Evolutionary conservation across 2,329 filamentous ascomycete species (phyloP).

Genomic region (Dothideomycetidae sp.): DNA sequence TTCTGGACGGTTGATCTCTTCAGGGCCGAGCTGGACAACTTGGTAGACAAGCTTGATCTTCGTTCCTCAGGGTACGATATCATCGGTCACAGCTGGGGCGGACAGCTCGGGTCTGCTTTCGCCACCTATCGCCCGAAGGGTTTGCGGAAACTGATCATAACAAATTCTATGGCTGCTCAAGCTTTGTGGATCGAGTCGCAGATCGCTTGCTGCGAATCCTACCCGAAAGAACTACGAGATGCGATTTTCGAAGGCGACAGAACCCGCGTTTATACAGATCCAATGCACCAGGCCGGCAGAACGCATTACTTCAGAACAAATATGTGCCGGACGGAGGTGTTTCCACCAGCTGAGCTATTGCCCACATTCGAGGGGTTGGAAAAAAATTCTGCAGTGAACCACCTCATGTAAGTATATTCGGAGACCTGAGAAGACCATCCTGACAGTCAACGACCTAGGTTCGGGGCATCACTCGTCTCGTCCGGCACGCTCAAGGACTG

Average conservation of each 20-base stretch:
- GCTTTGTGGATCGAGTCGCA: too few relatives aligned
- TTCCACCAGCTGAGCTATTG: constrained; percentile 9
- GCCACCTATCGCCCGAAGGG: constrained; percentile 25
- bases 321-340: constrained; percentile 11
- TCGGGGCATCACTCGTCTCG: constrained; percentile 10
- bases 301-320: constrained; percentile 10
- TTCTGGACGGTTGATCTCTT: constrained; percentile 39
- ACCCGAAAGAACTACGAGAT: too few relatives aligned
- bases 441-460: not conserved
- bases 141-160: too few relatives aligned
- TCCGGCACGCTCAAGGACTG: constrained; percentile 28
- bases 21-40: constrained; percentile 35
- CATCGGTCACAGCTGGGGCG: constrained; percentile 42
- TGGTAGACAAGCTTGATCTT: constrained; percentile 31
- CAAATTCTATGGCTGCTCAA: too few relatives aligned
- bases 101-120: constrained; percentile 34
- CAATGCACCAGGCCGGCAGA: constrained; percentile 11
- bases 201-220: too few relatives aligned
- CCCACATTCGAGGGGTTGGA: constrained; percentile 12
- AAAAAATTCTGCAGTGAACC: constrained; percentile 15
- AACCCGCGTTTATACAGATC: constrained; percentile 4
- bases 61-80: too few relatives aligned
- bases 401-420: constrained; percentile 15
- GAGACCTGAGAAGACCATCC: too few relatives aligned
- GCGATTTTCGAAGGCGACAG: too few relatives aligned